Evolutionary conservation across 2,329 filamentous ascomycete species (phyloP).

Genomic region (Cylindrodendrum hubeiense): DNA sequence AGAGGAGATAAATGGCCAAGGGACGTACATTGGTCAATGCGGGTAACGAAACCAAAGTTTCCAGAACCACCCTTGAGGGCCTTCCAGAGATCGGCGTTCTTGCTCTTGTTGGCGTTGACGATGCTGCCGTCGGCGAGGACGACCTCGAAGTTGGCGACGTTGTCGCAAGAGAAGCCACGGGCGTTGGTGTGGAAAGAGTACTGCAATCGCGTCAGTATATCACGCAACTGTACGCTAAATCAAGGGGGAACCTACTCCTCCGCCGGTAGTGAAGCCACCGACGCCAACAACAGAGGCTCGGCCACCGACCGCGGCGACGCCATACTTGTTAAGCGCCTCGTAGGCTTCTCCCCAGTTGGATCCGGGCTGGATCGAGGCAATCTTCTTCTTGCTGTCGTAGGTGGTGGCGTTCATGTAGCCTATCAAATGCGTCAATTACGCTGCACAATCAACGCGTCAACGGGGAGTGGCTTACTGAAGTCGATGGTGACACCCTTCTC

Average conservation of each 20-base stretch:
- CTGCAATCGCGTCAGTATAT: slow-evolving; percentile 1
- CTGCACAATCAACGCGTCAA: no score
- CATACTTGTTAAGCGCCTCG: slow-evolving; percentile 44
- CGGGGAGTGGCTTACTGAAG: slow-evolving; percentile 26
- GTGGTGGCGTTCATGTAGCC: slow-evolving; percentile 47
- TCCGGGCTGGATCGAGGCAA: slow-evolving; percentile 53
- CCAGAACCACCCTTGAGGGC: slow-evolving; percentile 61
- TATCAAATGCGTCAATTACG: not conserved
- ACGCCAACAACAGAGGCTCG: slow-evolving; percentile 52
- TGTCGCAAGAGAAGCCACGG: slow-evolving; percentile 57
- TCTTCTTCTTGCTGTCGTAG: slow-evolving; percentile 43
- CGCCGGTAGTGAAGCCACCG: slow-evolving; percentile 46
- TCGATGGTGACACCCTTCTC: slow-evolving; percentile 46
- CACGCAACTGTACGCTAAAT: not conserved
- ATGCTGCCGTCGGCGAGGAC: slow-evolving; percentile 57
- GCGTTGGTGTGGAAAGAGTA: slow-evolving; percentile 47
- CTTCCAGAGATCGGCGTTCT: slow-evolving; percentile 57
- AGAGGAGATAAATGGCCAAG: not conserved
- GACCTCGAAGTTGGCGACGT: slow-evolving; percentile 55
- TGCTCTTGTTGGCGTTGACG: slow-evolving; percentile 52
- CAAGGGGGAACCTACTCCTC: slow-evolving; percentile 29
- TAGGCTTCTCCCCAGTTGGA: slow-evolving; percentile 55
- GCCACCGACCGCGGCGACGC: slow-evolving; percentile 57
- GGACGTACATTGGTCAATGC: slow-evolving; percentile 34
- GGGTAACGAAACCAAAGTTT: slow-evolving; percentile 58